A percentile compares a stretch with the other conserved stretches of the same genome.
These are phyloP conservation scores for Trichoderma breve DNA, from an alignment of 2,329 filamentous ascomycete species.

Conservation along the genomic window DNA sequence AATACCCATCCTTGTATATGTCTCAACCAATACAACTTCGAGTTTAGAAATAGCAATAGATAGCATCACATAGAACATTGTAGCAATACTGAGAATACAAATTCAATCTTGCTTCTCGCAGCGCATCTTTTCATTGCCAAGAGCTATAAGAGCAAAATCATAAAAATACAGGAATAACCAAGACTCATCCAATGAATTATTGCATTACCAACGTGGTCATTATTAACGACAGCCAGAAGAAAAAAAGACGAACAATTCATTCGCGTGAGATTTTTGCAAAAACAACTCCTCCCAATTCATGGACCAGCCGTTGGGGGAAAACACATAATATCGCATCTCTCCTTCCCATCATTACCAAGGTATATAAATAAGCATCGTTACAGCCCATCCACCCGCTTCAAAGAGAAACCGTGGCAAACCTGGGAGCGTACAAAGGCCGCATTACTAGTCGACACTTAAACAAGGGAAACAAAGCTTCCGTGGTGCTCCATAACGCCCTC, in stretches of 20 bases:
- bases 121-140: conserved; percentile 2
- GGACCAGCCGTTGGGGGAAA: conserved; percentile 19
- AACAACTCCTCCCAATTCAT: conserved; percentile 13
- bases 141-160: background rate
- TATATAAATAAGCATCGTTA: conserved; percentile 24
- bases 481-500: conserved; percentile 39
- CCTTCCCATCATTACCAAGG: conserved; percentile 25
- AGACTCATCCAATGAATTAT: conserved; percentile 1
- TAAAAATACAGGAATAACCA: background rate
- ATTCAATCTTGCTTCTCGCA: background rate
- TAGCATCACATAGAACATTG: background rate
- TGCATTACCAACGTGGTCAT: conserved; percentile 19
- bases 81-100: background rate
- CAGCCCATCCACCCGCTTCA: conserved; percentile 22
- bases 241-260: conserved; percentile 25
- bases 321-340: conserved; percentile 19
- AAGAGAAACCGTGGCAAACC: conserved; percentile 26
- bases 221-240: conserved; percentile 1
- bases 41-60: background rate
- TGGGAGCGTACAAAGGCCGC: conserved; percentile 25
- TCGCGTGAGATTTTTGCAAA: conserved; percentile 15
- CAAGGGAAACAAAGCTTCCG: conserved; percentile 35
- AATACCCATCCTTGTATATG: background rate
- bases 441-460: conserved; percentile 27
- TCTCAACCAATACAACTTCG: background rate